Percentiles rank a stretch among this genome's conserved stretches.
Evolutionary conservation across 1,284 basidiomycete genomes (phyloP).

Genomic region (Quambalaria eucalypti): DNA sequence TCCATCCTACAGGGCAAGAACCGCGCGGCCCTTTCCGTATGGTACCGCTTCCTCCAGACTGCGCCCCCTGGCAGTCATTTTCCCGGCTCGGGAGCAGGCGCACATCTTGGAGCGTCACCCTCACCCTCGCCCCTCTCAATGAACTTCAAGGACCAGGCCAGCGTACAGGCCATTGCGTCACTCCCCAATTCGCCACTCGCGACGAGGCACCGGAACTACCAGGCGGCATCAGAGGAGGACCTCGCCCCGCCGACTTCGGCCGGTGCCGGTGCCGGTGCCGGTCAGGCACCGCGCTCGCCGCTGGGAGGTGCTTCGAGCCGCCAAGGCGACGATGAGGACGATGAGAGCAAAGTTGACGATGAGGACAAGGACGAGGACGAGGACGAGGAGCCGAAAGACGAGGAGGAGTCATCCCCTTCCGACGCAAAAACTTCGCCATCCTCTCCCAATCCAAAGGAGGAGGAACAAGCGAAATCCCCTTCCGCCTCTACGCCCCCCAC

Average conservation of each 20-base stretch:
- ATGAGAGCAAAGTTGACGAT: not conserved
- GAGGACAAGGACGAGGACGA: not conserved
- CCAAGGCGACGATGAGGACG: not conserved
- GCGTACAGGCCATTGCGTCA: not conserved
- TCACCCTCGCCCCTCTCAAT: too few species aligned
- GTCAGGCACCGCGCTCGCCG: not conserved
- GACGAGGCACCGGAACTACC: too few species aligned
- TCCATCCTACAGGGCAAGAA: constrained; percentile 30
- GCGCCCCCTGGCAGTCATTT: not conserved
- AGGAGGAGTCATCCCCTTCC: too few species aligned
- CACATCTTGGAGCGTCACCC: too few species aligned
- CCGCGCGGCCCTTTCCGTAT: constrained; percentile 26
- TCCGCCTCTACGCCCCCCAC: too few species aligned
- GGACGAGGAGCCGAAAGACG: not conserved
- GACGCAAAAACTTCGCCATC: too few species aligned
- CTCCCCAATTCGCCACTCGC: not conserved
- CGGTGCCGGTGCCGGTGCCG: not conserved
- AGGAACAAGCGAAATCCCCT: too few species aligned
- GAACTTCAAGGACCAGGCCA: not conserved
- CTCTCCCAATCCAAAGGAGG: too few species aligned
- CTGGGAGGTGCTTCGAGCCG: not conserved
- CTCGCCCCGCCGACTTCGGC: not conserved
- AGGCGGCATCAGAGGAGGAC: too few species aligned
- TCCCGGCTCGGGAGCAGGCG: too few species aligned
- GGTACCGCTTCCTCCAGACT: constrained; percentile 11